A percentile compares a stretch with the other conserved stretches of the same genome.
Evolutionary conservation across 768 basidiomycete species (phyloP).

Genomic region (Panaeolus papilionaceus): DNA sequence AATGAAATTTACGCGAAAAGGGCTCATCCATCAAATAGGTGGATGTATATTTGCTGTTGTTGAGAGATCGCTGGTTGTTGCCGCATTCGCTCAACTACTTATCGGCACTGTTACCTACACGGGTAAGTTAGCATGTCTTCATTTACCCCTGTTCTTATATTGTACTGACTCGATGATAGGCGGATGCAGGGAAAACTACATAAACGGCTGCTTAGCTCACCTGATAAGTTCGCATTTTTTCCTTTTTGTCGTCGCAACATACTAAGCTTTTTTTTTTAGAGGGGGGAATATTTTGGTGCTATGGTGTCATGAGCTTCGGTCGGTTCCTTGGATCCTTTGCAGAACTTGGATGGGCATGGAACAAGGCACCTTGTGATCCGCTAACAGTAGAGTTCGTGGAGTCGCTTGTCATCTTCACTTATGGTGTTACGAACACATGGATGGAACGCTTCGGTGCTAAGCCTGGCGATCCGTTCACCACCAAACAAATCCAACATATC

Average conservation of each 20-base stretch:
- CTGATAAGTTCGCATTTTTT: constrained; percentile 73
- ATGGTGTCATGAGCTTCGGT: constrained; percentile 88
- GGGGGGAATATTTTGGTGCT: constrained; percentile 92
- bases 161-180: constrained; percentile 42
- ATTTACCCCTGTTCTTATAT: background rate
- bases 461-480: constrained; percentile 83
- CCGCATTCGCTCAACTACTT: constrained; percentile 69
- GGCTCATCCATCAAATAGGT: constrained; percentile 46
- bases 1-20: constrained; percentile 20
- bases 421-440: constrained; percentile 93
- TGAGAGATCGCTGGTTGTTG: constrained; percentile 72
- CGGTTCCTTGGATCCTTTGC: constrained; percentile 93
- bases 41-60: constrained; percentile 54
- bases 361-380: constrained; percentile 60
- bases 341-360: constrained; percentile 96
- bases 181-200: constrained; percentile 78
- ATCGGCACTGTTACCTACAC: constrained; percentile 84
- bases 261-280: constrained; percentile 50
- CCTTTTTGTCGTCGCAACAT: constrained; percentile 13
- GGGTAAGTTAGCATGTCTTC: constrained; percentile 41
- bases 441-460: constrained; percentile 93
- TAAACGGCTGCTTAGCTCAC: constrained; percentile 89
- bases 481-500: constrained; percentile 94
- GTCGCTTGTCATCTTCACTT: constrained; percentile 82
- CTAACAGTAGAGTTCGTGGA: constrained; percentile 81